phyloP scores from a whole-genome alignment of 371 early-diverging fungal genomes.

The Cokeromyces recurvatus region DNA sequence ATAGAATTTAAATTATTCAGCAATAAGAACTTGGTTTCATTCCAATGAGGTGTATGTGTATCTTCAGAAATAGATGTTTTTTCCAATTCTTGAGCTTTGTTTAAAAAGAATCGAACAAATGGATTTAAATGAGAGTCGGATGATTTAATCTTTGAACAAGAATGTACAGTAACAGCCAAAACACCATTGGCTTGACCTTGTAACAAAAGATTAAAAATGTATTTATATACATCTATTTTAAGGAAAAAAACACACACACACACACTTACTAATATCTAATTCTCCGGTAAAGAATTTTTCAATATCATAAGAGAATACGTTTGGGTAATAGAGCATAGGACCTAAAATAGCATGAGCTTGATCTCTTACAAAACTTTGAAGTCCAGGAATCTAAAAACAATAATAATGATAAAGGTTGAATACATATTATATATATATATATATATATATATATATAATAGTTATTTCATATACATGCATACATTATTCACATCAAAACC shows the following conservation, averaged over 20 bases:
- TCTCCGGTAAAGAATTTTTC: slow-evolving; percentile 79
- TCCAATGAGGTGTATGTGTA: slow-evolving; percentile 57
- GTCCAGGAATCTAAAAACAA: slow-evolving; percentile 65
- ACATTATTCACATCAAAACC: slow-evolving; percentile 79
- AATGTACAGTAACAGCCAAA: slow-evolving; percentile 71
- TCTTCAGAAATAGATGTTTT: slow-evolving; percentile 54
- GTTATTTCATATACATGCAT: slow-evolving; percentile 15
- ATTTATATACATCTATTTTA: no score
- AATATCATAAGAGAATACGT: slow-evolving; percentile 76
- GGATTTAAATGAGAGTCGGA: slow-evolving; percentile 78
- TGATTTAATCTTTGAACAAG: slow-evolving; percentile 74
- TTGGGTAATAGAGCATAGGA: slow-evolving; percentile 85
- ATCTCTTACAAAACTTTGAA: slow-evolving; percentile 76
- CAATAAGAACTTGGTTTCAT: slow-evolving; percentile 54
- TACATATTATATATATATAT: neutral
- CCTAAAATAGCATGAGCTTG: slow-evolving; percentile 70
- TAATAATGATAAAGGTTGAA: neutral
- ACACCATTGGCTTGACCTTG: slow-evolving; percentile 77
- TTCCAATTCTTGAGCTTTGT: slow-evolving; percentile 68
- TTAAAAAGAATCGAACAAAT: slow-evolving; percentile 67
- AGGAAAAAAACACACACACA: no score
- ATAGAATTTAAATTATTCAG: slow-evolving; percentile 50
- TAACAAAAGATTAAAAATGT: no score
- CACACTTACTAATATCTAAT: slow-evolving; percentile 38
- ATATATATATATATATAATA: no score